These are phyloP conservation scores for Solanum chiquidenum DNA, from an alignment of 257 asterid species.

Conservation along the genomic window DNA sequence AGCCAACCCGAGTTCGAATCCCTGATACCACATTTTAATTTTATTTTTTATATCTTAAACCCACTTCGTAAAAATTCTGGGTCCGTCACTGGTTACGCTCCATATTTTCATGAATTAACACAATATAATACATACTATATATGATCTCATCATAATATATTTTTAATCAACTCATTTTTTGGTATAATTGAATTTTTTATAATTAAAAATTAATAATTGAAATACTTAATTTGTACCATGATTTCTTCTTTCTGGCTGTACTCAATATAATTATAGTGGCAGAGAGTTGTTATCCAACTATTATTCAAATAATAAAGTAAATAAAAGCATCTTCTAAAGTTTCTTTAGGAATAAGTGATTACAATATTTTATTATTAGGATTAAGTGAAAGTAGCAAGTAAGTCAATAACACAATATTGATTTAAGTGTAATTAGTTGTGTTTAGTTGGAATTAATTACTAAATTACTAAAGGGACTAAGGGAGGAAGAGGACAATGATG, in stretches of 20 bases:
- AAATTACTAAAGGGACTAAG: neutral
- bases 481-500: neutral
- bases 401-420: neutral
- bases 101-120: neutral
- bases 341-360: neutral
- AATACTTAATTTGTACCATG: neutral
- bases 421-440: neutral
- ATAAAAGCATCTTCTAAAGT: neutral
- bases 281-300: neutral
- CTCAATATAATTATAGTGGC: neutral
- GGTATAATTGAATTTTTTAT: neutral
- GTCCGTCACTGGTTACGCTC: neutral
- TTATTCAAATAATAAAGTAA: neutral
- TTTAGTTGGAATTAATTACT: neutral
- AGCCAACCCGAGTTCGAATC: too few relatives aligned
- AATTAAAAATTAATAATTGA: neutral
- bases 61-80: too few relatives aligned
- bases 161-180: neutral
- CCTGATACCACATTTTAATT: too few relatives aligned
- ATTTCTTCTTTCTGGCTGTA: neutral
- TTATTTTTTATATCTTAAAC: too few relatives aligned
- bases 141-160: neutral
- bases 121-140: neutral
- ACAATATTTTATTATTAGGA: neutral
- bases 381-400: neutral